Evolutionary conservation across 83 land plant genomes (phyloP).

Genomic region (Larix sibirica): DNA sequence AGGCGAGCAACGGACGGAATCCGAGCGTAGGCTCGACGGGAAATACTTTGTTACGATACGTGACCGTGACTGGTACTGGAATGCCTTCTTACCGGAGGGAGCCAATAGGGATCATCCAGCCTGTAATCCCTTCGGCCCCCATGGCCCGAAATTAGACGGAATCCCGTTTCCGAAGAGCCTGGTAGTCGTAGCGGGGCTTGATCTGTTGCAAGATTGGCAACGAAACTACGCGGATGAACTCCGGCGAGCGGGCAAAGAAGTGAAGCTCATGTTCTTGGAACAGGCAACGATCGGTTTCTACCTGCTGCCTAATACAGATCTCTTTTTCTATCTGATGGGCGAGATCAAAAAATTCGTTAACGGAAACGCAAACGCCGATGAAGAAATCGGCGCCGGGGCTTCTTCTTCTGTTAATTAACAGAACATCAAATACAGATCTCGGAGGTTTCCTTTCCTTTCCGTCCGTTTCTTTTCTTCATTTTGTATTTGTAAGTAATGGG

Average conservation of each 20-base stretch:
- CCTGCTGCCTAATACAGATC: slow-evolving; percentile 75
- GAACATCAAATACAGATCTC: too few relatives aligned
- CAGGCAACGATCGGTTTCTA: slow-evolving; percentile 86
- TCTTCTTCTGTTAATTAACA: too few relatives aligned
- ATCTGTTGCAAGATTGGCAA: slow-evolving; percentile 81
- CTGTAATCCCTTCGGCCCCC: slow-evolving; percentile 76
- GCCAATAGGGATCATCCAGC: slow-evolving; percentile 84
- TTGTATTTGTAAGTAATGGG: neutral
- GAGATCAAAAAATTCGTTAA: slow-evolving; percentile 57
- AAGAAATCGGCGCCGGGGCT: neutral
- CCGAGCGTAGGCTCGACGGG: slow-evolving; percentile 73
- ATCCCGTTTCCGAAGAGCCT: slow-evolving; percentile 62
- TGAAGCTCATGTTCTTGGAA: slow-evolving; percentile 58
- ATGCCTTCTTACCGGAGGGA: slow-evolving; percentile 72
- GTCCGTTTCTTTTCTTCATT: neutral
- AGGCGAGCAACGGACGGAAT: slow-evolving; percentile 55
- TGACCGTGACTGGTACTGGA: slow-evolving; percentile 89
- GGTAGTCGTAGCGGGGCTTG: slow-evolving; percentile 73
- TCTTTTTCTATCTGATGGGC: slow-evolving; percentile 64
- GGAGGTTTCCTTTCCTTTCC: too few relatives aligned
- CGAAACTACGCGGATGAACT: slow-evolving; percentile 60
- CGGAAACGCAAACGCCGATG: neutral
- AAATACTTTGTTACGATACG: slow-evolving; percentile 76
- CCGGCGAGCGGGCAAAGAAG: slow-evolving; percentile 46
- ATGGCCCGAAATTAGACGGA: slow-evolving; percentile 30